Conservation (phyloP, 495 filamentous ascomycete genomes). For the Sphaerosporella brunnea region DNA sequence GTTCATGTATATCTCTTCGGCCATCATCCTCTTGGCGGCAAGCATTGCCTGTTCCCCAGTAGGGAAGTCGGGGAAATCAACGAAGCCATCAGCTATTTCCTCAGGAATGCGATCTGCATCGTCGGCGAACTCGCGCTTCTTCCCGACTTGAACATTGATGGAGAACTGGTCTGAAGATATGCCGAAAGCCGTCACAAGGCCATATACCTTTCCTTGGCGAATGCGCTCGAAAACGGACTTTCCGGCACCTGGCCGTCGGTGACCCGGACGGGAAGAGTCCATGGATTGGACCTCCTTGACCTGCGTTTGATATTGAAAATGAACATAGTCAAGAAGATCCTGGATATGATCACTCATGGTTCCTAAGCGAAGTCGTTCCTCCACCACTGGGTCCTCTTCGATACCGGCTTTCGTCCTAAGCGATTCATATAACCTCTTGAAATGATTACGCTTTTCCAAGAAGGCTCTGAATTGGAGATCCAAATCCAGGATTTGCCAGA, state of each 20-base stretch:
- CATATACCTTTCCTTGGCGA: constrained; percentile 57
- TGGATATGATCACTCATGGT: constrained; percentile 82
- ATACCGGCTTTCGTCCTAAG: constrained; percentile 34
- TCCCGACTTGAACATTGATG: constrained; percentile 60
- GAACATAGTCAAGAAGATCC: constrained; percentile 87
- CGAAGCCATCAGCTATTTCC: constrained; percentile 62
- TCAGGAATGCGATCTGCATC: constrained; percentile 60
- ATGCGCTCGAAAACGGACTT: constrained; percentile 65
- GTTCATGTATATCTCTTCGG: constrained; percentile 74
- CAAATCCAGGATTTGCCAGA: constrained; percentile 86
- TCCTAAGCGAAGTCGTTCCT: constrained; percentile 60
- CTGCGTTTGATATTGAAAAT: constrained; percentile 77
- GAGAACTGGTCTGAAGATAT: constrained; percentile 79
- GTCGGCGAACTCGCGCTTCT: constrained; percentile 61
- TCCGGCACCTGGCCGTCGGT: constrained; percentile 63
- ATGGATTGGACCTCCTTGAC: constrained; percentile 58
- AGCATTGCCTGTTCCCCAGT: constrained; percentile 57
- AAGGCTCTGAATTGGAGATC: constrained; percentile 87
- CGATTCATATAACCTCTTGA: constrained; percentile 59
- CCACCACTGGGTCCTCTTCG: constrained; percentile 31
- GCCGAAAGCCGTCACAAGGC: constrained; percentile 72
- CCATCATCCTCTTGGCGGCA: constrained; percentile 70
- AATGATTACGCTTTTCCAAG: constrained; percentile 67
- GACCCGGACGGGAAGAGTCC: constrained; percentile 27
- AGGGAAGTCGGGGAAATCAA: constrained; percentile 52